These are phyloP conservation scores for Diutina neorugosa DNA, from an alignment of 1,139 yeast genomes.

Conservation along the genomic window DNA sequence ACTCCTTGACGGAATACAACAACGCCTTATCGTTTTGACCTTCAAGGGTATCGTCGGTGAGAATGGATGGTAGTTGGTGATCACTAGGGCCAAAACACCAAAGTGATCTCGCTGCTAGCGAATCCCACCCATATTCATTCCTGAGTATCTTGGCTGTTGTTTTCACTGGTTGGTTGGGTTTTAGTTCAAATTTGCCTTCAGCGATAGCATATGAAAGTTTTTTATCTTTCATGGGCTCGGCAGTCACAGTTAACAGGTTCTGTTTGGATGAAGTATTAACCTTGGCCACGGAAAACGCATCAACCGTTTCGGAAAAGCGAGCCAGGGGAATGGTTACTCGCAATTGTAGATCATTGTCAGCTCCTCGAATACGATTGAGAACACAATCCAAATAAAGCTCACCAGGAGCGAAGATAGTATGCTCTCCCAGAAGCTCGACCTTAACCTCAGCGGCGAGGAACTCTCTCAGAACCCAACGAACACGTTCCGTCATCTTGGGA, in stretches of 20 bases:
- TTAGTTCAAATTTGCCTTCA: constrained; percentile 28
- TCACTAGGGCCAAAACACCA: constrained; percentile 71
- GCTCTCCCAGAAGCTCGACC: constrained; percentile 88
- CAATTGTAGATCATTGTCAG: constrained; percentile 51
- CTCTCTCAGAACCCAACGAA: constrained; percentile 47
- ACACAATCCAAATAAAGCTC: constrained; percentile 82
- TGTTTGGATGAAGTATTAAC: constrained; percentile 41
- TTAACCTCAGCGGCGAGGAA: constrained; percentile 56
- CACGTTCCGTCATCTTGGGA: constrained; percentile 58
- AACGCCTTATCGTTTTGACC: constrained; percentile 47
- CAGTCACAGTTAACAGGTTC: constrained; percentile 55
- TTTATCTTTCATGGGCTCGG: constrained; percentile 56
- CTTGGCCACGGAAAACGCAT: constrained; percentile 54
- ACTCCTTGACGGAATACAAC: constrained; percentile 36
- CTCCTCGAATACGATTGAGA: constrained; percentile 62
- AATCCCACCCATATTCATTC: constrained; percentile 63
- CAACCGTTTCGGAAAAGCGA: constrained; percentile 67
- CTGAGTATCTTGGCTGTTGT: constrained; percentile 44
- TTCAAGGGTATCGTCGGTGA: constrained; percentile 69
- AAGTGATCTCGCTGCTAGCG: constrained; percentile 68
- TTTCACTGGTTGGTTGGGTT: constrained; percentile 19
- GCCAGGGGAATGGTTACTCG: constrained; percentile 82
- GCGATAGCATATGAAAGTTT: constrained; percentile 48
- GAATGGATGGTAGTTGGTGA: constrained; percentile 39
- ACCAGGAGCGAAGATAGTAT: constrained; percentile 70